A percentile compares a stretch with the other conserved stretches of the same genome.
phyloP scores from a whole-genome alignment of 2,329 filamentous ascomycete genomes.

The Fusarium chaquense region DNA sequence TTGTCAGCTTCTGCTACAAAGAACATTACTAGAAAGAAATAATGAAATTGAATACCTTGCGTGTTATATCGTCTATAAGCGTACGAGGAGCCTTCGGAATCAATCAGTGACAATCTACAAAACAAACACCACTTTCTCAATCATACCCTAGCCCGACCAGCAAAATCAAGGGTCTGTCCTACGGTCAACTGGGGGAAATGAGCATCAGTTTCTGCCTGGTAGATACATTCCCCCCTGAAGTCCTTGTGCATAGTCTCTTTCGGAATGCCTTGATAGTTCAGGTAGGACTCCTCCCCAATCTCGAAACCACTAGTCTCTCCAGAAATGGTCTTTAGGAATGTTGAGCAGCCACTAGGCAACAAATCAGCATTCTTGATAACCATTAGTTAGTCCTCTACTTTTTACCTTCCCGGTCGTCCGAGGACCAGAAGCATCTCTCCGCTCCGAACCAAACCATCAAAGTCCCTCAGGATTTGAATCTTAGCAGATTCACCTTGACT shows the following conservation, averaged over 20 bases:
- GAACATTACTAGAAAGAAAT: background rate
- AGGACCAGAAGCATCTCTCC: conserved; percentile 81
- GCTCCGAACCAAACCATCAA: conserved; percentile 73
- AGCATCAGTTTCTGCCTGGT: conserved; percentile 83
- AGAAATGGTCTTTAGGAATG: conserved; percentile 82
- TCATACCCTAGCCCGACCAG: background rate
- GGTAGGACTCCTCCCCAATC: conserved; percentile 73
- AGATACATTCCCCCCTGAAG: conserved; percentile 80
- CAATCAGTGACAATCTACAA: background rate
- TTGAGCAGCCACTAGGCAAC: conserved; percentile 73
- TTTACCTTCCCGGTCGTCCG: conserved; percentile 67
- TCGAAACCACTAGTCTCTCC: conserved; percentile 83
- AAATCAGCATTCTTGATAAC: background rate
- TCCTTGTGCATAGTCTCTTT: conserved; percentile 32
- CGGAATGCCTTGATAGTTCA: conserved; percentile 78
- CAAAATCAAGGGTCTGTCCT: conserved; percentile 80
- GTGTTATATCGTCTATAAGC: background rate
- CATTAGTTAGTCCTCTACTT: background rate
- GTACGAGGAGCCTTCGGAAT: background rate
- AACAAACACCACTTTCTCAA: background rate
- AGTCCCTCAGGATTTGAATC: conserved; percentile 66
- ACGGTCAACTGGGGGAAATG: conserved; percentile 81
- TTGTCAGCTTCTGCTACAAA: background rate
- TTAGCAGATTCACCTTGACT: background rate
- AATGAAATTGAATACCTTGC: background rate